A percentile compares a stretch with the other conserved stretches of the same genome.
These are phyloP conservation scores for Balakata baccata DNA, from an alignment of 345 rosid genomes.

Conservation along the genomic window DNA sequence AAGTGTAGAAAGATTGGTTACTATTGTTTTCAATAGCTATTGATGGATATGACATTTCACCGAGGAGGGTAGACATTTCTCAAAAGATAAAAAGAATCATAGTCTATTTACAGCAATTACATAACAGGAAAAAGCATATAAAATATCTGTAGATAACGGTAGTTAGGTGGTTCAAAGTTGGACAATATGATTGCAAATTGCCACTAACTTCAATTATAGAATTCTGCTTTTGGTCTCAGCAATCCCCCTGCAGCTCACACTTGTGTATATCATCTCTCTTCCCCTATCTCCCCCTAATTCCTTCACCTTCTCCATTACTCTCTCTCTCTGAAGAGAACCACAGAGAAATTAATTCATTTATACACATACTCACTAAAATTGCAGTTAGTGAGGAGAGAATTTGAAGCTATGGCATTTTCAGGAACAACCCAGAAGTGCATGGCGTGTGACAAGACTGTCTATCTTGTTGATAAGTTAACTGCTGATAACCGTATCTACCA, in stretches of 20 bases:
- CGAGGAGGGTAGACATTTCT: background rate
- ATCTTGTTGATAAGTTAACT: conserved; percentile 89
- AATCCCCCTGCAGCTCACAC: conserved; percentile 23
- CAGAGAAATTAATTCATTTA: no score
- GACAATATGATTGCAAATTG: conserved; percentile 33
- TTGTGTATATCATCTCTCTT: conserved; percentile 11
- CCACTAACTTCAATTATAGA: conserved; percentile 43
- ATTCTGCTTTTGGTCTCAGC: conserved; percentile 34
- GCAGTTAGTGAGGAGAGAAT: background rate
- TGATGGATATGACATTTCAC: conserved; percentile 4
- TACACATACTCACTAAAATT: background rate
- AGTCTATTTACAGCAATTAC: background rate
- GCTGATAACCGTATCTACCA: conserved; percentile 93
- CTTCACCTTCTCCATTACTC: conserved; percentile 4
- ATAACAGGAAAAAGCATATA: background rate
- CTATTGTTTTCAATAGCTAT: background rate
- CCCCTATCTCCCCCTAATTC: conserved; percentile 14
- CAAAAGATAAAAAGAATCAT: no score
- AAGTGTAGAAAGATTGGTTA: no score
- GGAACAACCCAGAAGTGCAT: conserved; percentile 99
- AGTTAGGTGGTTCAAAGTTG: conserved; percentile 33
- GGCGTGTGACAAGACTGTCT: conserved; percentile 97
- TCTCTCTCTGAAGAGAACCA: background rate
- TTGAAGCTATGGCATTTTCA: conserved; percentile 72
- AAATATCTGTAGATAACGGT: conserved; percentile 19